Evolutionary conservation across 2,329 filamentous ascomycete species (phyloP), one percentile per base, ranked within the genome.

Genomic region (Thielaviopsis euricoi): DNA sequence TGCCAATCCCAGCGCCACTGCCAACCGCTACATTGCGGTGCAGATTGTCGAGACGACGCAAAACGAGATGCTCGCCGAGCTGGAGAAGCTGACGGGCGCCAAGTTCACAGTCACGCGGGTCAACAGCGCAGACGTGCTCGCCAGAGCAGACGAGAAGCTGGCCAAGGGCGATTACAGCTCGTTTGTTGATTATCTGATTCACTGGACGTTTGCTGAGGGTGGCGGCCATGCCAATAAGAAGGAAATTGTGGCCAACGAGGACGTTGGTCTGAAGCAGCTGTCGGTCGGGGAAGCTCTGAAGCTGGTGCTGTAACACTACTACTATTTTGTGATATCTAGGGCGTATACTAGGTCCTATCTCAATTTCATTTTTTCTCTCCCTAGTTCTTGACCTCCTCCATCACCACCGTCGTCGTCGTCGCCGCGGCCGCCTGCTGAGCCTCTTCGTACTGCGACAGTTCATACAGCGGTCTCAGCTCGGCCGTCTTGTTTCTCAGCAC

Each of bases 21-120:
- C 73, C 65, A 81, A 83, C 64, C 69, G 72, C 3, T 58, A 65
- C 2, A 69, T 82, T 2, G 71, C 70, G 59, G 66, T 79, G n/a
- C 65, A 75, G 6, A 71, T 74, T 25, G 66, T 71, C 10, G 66
- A 69, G 4, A 66, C 72, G 17, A 72, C 74, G 0, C 78, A 80
- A 65, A 73, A 71, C 56, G 66, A 69, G 59, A 59, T 78, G 0
- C 61, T 78, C 1, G 71, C 66, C 0, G 65, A 72, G 0, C 71
- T 77, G 1, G 76, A 83, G 67, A 70, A 75, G 57, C 67, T 69
- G 1, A 75, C 74, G 2, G 74, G 73, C 0, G 64, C 67, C 22
- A 74, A 76, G 63, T 52, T 63, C 1, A 83, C 74, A 73, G 69
- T 70, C 0, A 69, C 80, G 0, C 69, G 69, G n/a, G 59, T 66